Evolutionary conservation across 768 basidiomycete species (phyloP).

Genomic region (Pleurotus ostreatus): DNA sequence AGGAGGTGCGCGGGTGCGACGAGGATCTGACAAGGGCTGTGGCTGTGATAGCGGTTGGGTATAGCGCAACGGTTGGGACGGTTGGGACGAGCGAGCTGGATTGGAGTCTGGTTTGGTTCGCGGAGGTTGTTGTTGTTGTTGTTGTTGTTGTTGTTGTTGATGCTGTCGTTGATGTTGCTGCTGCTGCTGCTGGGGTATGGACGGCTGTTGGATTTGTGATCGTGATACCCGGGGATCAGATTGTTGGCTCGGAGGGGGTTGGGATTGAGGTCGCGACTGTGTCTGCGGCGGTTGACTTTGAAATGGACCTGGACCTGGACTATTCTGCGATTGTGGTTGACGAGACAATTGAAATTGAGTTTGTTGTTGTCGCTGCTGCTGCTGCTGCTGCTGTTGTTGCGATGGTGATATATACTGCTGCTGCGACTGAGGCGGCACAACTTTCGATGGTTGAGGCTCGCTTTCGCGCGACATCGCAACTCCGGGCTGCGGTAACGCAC

Average conservation of each 20-base stretch:
- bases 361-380: not conserved
- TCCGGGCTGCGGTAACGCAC: constrained; percentile 1
- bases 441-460: no score
- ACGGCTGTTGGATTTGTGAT: not conserved
- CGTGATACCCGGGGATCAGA: not conserved
- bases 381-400: no score
- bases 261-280: not conserved
- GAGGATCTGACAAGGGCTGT: constrained; percentile 11
- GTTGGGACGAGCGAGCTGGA: not conserved
- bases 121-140: not conserved
- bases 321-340: not conserved
- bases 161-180: not conserved
- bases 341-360: not conserved
- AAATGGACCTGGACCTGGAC: not conserved
- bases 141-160: not conserved
- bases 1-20: constrained; percentile 15
- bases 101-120: not conserved
- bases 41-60: not conserved
- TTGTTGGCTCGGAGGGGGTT: not conserved
- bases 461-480: not conserved
- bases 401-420: no score
- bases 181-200: no score
- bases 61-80: not conserved
- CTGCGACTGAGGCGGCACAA: no score
- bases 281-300: not conserved